Conservation (phyloP, 768 basidiomycete genomes). For the Artomyces pyxidatus region DNA sequence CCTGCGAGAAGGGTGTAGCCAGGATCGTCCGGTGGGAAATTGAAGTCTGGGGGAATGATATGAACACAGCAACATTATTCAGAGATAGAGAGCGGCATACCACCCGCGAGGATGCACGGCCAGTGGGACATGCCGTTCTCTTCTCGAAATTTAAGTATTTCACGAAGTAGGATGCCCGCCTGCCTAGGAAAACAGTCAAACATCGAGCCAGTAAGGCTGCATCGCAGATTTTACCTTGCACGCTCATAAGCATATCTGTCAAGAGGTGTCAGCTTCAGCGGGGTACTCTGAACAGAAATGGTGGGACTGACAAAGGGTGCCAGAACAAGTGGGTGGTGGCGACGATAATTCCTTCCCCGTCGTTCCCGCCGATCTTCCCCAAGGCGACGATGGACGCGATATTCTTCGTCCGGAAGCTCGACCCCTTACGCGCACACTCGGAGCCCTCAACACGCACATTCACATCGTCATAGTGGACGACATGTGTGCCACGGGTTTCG, state of each 20-base stretch:
- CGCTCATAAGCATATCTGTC: constrained; percentile 76
- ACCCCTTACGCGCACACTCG: constrained; percentile 35
- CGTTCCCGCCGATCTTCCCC: constrained; percentile 29
- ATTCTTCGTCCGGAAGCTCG: constrained; percentile 69
- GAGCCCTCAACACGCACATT: constrained; percentile 35
- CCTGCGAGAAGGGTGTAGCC: constrained; percentile 73
- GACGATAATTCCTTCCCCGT: constrained; percentile 52
- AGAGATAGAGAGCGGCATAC: constrained; percentile 30
- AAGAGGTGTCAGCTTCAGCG: no score
- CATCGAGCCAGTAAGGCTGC: not conserved
- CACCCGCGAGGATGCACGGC: constrained; percentile 82
- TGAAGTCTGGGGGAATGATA: constrained; percentile 67
- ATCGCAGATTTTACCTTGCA: constrained; percentile 38
- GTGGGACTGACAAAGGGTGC: constrained; percentile 86
- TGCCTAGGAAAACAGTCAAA: constrained; percentile 47
- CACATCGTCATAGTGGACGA: constrained; percentile 66
- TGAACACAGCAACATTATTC: not conserved
- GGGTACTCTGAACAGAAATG: no score
- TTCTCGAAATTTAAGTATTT: constrained; percentile 47
- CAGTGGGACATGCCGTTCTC: constrained; percentile 40
- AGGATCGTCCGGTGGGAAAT: constrained; percentile 76
- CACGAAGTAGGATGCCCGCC: constrained; percentile 62
- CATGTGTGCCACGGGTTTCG: constrained; percentile 33
- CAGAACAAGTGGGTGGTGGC: constrained; percentile 94
- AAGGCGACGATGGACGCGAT: constrained; percentile 72